These are phyloP conservation scores for Geranium rotundifolium DNA, from an alignment of 345 rosid genomes.

Conservation along the genomic window DNA sequence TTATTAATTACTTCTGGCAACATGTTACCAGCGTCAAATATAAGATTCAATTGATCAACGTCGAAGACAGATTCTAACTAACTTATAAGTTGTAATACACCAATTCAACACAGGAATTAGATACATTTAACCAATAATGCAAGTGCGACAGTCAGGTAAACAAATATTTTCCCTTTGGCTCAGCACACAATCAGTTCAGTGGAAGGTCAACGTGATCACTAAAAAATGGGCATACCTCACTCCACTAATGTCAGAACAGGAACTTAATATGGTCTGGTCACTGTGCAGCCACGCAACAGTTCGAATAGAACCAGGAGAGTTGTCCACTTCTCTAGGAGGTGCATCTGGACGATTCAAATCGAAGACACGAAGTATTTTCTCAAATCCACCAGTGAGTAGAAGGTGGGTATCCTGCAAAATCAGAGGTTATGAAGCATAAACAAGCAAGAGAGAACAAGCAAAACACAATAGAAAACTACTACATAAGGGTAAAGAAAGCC, in stretches of 20 bases:
- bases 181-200: neutral
- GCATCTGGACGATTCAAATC: constrained; percentile 84
- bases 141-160: neutral
- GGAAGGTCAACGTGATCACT: neutral
- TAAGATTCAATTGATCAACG: no score
- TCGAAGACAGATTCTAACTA: no score
- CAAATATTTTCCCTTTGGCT: neutral
- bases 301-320: constrained; percentile 81
- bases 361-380: constrained; percentile 79
- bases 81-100: no score
- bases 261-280: constrained; percentile 87
- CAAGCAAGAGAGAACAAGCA: no score
- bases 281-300: constrained; percentile 93
- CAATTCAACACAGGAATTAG: no score
- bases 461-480: no score
- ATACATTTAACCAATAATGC: neutral
- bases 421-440: neutral
- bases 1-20: no score
- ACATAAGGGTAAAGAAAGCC: neutral
- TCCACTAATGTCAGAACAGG: constrained; percentile 80
- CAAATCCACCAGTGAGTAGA: constrained; percentile 88
- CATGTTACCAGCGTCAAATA: no score
- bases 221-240: constrained; percentile 44
- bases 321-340: constrained; percentile 77
- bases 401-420: constrained; percentile 66